Conservation (phyloP, 1,284 basidiomycete species). For the Ustilago cynodontis region DNA sequence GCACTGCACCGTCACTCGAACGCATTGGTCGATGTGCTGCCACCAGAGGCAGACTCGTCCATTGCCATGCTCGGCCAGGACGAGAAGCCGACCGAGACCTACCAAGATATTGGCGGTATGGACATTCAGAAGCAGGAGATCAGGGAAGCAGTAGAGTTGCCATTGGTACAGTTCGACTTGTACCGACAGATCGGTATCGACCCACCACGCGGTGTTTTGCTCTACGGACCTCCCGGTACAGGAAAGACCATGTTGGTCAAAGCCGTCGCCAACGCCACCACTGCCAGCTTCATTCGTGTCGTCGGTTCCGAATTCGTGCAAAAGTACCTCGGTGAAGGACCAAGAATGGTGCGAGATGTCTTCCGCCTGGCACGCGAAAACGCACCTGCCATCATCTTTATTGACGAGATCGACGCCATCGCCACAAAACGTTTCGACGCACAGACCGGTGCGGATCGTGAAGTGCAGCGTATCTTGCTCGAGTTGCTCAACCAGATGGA, state of each 20-base stretch:
- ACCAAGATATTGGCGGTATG: constrained; percentile 86
- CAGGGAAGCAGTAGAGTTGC: constrained; percentile 96
- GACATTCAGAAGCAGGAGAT: constrained; percentile 99
- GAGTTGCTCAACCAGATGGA: constrained; percentile 99
- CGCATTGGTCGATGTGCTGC: constrained; percentile 96
- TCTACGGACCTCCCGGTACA: constrained; percentile 95
- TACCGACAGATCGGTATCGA: constrained; percentile 99
- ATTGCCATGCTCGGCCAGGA: constrained; percentile 80
- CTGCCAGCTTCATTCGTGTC: constrained; percentile 96
- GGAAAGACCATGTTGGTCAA: constrained; percentile 99
- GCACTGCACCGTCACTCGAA: constrained; percentile 99
- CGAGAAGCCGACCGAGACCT: constrained; percentile 77
- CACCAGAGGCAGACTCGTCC: constrained; percentile 97
- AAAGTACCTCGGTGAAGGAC: constrained; percentile 98
- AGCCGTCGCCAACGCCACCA: constrained; percentile 96
- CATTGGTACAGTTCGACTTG: constrained; percentile 91
- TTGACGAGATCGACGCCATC: constrained; percentile 99
- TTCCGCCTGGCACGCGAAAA: constrained; percentile 98
- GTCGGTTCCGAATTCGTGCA: constrained; percentile 99
- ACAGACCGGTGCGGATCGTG: constrained; percentile 97
- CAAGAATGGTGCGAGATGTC: constrained; percentile 99
- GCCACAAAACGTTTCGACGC: constrained; percentile 99
- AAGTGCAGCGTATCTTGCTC: constrained; percentile 98
- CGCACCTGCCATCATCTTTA: constrained; percentile 98
- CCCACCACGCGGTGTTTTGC: constrained; percentile 88